Conservation (phyloP, 192 early-diverging fungal species). For the Backusella luteola region DNA sequence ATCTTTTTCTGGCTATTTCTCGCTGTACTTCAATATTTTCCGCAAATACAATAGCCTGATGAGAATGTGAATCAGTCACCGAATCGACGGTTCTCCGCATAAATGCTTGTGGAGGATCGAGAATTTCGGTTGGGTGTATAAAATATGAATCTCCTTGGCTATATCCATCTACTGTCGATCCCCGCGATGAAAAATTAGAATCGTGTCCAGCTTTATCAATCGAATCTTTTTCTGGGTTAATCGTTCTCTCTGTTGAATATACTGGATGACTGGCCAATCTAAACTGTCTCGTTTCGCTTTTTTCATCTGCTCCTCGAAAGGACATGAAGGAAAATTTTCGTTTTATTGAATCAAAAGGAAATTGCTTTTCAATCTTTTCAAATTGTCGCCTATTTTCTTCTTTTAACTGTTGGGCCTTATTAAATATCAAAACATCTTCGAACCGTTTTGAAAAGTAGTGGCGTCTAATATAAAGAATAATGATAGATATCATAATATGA, state of each 20-base stretch:
- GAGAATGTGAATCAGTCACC: neutral
- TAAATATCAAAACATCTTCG: conserved; percentile 29
- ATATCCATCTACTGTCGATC: neutral
- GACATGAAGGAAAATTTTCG: conserved; percentile 12
- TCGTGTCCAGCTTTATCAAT: neutral
- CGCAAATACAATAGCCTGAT: conserved; percentile 30
- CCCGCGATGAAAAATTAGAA: neutral
- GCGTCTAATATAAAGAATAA: conserved; percentile 26
- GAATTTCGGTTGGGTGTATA: neutral
- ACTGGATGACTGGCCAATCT: neutral
- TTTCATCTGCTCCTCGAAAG: neutral
- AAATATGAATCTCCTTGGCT: neutral
- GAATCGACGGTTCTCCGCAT: neutral
- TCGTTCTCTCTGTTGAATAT: neutral
- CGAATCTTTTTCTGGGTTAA: neutral
- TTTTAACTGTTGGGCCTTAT: conserved; percentile 15
- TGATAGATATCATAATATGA: conserved; percentile 21
- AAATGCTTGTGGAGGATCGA: neutral
- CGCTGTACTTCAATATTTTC: conserved; percentile 30
- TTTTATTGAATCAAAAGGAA: neutral
- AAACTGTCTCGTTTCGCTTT: neutral
- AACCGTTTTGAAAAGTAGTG: conserved; percentile 35
- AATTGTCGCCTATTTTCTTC: conserved; percentile 18
- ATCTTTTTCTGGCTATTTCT: conserved; percentile 20
- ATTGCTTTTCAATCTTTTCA: neutral